These are phyloP conservation scores for Sanghuangporus weigelae DNA, from an alignment of 1,284 basidiomycete species.

Conservation along the genomic window DNA sequence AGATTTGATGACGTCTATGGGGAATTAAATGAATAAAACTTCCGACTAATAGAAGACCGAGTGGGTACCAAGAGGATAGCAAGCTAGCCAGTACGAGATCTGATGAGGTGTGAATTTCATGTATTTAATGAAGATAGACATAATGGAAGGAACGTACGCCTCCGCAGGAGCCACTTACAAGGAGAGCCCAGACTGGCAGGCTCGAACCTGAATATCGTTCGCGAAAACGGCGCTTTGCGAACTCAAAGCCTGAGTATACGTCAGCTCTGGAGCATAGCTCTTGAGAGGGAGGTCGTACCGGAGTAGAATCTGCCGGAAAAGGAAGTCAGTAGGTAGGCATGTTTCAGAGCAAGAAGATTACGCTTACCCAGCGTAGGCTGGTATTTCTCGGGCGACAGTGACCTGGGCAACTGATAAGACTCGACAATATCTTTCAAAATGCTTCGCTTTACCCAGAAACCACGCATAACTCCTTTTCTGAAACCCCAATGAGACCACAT, in stretches of 20 bases:
- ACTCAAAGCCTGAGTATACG: slow-evolving; percentile 71
- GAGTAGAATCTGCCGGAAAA: slow-evolving; percentile 58
- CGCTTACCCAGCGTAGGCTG: slow-evolving; percentile 85
- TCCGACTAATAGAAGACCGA: background rate
- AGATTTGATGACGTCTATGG: slow-evolving; percentile 84
- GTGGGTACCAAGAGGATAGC: slow-evolving; percentile 61
- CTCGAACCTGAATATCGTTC: slow-evolving; percentile 50
- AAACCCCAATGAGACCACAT: slow-evolving; percentile 88
- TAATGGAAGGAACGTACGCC: slow-evolving; percentile 52
- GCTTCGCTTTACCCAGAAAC: slow-evolving; percentile 75
- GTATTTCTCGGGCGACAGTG: slow-evolving; percentile 90
- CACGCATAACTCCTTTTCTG: slow-evolving; percentile 86
- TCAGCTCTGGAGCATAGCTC: background rate
- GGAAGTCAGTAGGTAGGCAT: background rate
- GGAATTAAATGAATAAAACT: background rate
- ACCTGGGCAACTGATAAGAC: slow-evolving; percentile 42
- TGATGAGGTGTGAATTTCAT: slow-evolving; percentile 25
- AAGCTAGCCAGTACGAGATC: slow-evolving; percentile 92
- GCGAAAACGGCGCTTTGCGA: slow-evolving; percentile 75
- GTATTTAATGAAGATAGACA: background rate
- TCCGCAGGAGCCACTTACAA: slow-evolving; percentile 83
- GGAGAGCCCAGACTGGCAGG: slow-evolving; percentile 85
- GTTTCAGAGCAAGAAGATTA: background rate
- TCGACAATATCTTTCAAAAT: background rate
- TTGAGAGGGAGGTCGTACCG: slow-evolving; percentile 36